These are phyloP conservation scores for Citrus glauca DNA, from an alignment of 345 rosid species.

Conservation along the genomic window DNA sequence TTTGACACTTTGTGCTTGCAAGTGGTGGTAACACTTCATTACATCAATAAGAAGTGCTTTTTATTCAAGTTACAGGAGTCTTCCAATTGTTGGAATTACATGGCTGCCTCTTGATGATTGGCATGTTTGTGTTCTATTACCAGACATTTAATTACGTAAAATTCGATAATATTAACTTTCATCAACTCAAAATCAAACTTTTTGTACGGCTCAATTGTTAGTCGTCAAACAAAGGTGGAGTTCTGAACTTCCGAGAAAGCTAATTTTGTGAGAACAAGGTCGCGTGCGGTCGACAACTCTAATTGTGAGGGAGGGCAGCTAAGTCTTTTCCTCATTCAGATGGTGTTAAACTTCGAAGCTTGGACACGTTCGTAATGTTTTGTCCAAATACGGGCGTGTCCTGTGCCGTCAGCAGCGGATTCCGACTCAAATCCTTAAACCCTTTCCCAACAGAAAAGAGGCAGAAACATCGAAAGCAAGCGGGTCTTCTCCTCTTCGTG, in stretches of 20 bases:
- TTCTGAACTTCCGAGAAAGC: no score
- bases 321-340: neutral
- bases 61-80: neutral
- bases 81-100: neutral
- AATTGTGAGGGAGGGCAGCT: neutral
- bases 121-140: neutral
- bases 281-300: no score
- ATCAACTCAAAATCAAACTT: no score
- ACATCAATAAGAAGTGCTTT: neutral
- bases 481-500: neutral
- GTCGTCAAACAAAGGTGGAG: no score
- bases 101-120: neutral
- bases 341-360: neutral
- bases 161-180: no score
- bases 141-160: no score
- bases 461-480: neutral
- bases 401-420: neutral
- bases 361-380: neutral
- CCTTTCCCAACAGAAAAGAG: neutral
- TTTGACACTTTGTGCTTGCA: neutral
- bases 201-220: neutral
- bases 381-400: neutral
- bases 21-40: no score
- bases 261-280: no score
- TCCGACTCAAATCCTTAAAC: neutral